Evolutionary conservation across 345 rosid species (phyloP), one percentile per base, ranked within the genome.

Genomic region (Cardamine chenopodiifolia): DNA sequence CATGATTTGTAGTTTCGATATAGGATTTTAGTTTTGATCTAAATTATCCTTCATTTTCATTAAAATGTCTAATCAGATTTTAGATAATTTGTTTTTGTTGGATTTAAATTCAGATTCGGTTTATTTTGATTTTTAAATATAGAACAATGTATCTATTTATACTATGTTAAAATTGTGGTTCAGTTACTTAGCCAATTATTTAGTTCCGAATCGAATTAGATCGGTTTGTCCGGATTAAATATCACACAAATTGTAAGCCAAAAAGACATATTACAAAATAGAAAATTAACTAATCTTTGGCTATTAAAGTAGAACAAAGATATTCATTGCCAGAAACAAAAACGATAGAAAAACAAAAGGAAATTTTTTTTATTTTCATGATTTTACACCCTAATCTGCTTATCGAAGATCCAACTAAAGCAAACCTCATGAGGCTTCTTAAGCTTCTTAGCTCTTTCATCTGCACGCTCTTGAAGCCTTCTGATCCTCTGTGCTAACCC

Each of bases 341-440:
- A 34, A 32, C 17, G 2, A 31, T 11, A 39, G 12, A 37, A 14
- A 14, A 42, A 42, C 1, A 15, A 15, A 42, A 5, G 22, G 8
- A 50, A 45, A 67, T 5, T 23, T 50, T 68, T 34, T 1, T 20
- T 44, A 12, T 42, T 57, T 70, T 72, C 39, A 17, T 14, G 44
- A 13, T 9, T 34, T 58, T 59, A 73, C 79, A 80, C 17, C 1
- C 18, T 52, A n/a, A 86, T 49, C 73, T 84, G 83, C 78, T 62
- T 83, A 1, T 88, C 68, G 64, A 88, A 90, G 49, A 88, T 82
- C 93, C 96, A 90, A 77, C 93, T 90, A 64, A 90, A 88, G 77
- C 54, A 63, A 34, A 64, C 86, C 13, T 56, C 44, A 0, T 66
- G 79, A 3, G 81, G 77, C 81, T 65, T 68, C 82, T 85, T 72